Evolutionary conservation across 805 yeast species (phyloP), one percentile per base, ranked within the genome.

Genomic region (Candida manassasensis): DNA sequence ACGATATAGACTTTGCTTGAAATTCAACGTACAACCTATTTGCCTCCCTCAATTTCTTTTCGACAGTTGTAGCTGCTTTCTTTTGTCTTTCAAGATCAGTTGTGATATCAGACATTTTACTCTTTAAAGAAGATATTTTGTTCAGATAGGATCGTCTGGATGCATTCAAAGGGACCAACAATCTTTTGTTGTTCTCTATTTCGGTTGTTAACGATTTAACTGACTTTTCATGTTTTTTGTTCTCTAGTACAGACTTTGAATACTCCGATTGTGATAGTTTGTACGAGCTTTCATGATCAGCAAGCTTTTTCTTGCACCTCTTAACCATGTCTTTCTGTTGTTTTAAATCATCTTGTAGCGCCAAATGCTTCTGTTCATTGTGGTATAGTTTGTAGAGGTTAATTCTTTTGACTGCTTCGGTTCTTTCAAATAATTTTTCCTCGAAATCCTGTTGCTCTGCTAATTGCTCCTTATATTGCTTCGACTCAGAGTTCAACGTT

Each of bases 401-500:
- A 18, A 71, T 73, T 8, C 63, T 53, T 29, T 68, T 62, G n/a
- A 75, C 66, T 15, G 75, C 47, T 7, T 68, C 57, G 8, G 63
- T 57, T 44, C 72, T 75, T 43, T 77, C 77, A 2, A 55, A 56
- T 4, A 77, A 50, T 48, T 75, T 79, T 21, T 61, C 53, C 44
- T 80, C 81, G 54, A 77, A 87, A 38, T 71, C 62, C 39, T 79
- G 84, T 32, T 83, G 82, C 53, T 87, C 93, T 4, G 65, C 65
- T 46, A 81, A 69, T 52, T 87, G 95, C 40, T 77, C 86, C 44
- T 77, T 78, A 48, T 86, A 86, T 47, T 81, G 89, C 52, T 74
- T 82, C 32, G 84, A 69, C 52, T 86, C 97, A 24, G 79, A 74
- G 45, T 75, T 81, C 28, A 80, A 67, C 25, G 80, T 73, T 53